Evolutionary conservation across 805 yeast genomes (phyloP).

Genomic region (Cephaloascus fragrans): DNA sequence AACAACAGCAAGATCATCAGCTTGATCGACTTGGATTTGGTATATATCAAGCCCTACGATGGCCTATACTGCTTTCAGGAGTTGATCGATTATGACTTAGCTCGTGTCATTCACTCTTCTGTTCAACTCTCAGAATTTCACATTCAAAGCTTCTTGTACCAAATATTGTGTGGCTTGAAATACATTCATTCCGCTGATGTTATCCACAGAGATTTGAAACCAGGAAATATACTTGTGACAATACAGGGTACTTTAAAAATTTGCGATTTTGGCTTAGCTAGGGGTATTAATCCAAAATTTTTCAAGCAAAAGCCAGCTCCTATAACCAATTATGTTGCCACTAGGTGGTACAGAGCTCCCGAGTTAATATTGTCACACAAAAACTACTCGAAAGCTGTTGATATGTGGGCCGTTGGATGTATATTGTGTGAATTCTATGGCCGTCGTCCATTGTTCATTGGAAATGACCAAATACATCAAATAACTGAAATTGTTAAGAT

Average conservation of each 20-base stretch:
- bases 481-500: conserved; percentile 56
- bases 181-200: conserved; percentile 90
- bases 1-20: conserved; percentile 47
- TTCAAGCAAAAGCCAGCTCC: conserved; percentile 24
- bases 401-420: conserved; percentile 93
- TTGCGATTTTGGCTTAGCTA: conserved; percentile 89
- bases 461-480: conserved; percentile 65
- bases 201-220: conserved; percentile 86
- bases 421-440: conserved; percentile 80
- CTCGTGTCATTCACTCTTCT: conserved; percentile 67
- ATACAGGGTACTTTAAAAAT: conserved; percentile 69
- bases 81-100: conserved; percentile 70
- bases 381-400: conserved; percentile 58
- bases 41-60: conserved; percentile 56
- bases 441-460: conserved; percentile 71
- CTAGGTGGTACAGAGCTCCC: conserved; percentile 95
- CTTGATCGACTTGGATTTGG: conserved; percentile 65
- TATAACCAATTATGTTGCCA: conserved; percentile 83
- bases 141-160: conserved; percentile 66
- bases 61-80: conserved; percentile 90
- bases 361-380: conserved; percentile 63
- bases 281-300: conserved; percentile 45
- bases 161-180: conserved; percentile 76
- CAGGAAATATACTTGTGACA: conserved; percentile 78
- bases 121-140: conserved; percentile 81